Evolutionary conservation across 129 eudicot species (phyloP).

Genomic region (Lactuca saligna): DNA sequence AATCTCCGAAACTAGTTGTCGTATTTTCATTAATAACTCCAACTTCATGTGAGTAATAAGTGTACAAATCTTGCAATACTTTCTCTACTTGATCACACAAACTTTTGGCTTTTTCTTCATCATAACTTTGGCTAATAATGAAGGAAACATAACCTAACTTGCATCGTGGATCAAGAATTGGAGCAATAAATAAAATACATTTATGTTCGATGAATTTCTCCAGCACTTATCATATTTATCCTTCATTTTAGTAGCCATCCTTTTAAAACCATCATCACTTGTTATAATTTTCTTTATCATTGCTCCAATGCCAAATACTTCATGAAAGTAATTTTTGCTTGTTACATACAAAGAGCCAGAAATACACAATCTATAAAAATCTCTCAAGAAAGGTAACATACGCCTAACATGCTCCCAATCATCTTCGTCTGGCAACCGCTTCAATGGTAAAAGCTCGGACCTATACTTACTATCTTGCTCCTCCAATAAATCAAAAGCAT

Average conservation of each 20-base stretch:
- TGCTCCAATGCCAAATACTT: background rate
- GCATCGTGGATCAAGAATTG: conserved; percentile 1
- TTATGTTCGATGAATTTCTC: background rate
- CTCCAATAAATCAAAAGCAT: background rate
- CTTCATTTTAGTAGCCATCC: background rate
- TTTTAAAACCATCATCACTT: background rate
- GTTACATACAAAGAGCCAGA: background rate
- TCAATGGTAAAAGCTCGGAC: background rate
- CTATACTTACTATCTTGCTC: background rate
- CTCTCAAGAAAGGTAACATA: background rate
- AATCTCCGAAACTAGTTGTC: background rate
- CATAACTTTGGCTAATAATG: background rate
- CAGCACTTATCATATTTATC: background rate
- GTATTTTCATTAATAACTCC: background rate
- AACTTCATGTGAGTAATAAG: too few relatives aligned
- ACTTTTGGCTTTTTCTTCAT: background rate
- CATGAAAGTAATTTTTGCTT: background rate
- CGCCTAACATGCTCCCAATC: background rate
- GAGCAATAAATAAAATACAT: background rate
- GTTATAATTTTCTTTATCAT: background rate
- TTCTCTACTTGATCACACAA: background rate
- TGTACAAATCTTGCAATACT: background rate
- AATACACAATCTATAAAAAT: background rate
- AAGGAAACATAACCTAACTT: background rate
- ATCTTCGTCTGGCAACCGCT: background rate